A percentile compares a stretch with the other conserved stretches of the same genome.
phyloP scores from a whole-genome alignment of 305 asterid species.

The Solanum hybrid region DNA sequence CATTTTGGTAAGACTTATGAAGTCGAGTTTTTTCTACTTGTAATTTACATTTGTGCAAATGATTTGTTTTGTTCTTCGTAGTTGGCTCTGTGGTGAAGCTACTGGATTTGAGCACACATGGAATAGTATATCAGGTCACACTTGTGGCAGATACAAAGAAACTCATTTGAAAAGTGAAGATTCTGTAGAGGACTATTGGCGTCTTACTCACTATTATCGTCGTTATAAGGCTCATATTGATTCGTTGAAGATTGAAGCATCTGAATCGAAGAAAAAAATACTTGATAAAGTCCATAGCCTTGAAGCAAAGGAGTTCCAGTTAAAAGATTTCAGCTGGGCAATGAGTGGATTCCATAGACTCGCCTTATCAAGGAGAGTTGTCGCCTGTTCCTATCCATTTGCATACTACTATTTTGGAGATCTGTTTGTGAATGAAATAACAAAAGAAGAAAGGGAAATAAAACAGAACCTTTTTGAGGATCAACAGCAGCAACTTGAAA shows the following conservation, averaged over 20 bases:
- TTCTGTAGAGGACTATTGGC: slow-evolving; percentile 21
- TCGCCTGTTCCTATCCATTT: slow-evolving; percentile 38
- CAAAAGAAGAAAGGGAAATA: slow-evolving; percentile 23
- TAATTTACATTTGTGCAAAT: neutral
- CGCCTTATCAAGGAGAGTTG: slow-evolving; percentile 26
- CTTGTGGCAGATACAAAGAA: slow-evolving; percentile 40
- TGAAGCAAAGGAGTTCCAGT: slow-evolving; percentile 5
- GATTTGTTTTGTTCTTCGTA: slow-evolving; percentile 4
- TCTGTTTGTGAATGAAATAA: slow-evolving; percentile 25
- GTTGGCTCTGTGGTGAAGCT: slow-evolving; percentile 55
- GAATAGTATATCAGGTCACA: slow-evolving; percentile 20
- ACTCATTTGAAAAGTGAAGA: slow-evolving; percentile 2
- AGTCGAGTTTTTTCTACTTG: neutral
- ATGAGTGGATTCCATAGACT: slow-evolving; percentile 30
- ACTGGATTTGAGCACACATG: slow-evolving; percentile 31
- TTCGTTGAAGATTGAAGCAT: slow-evolving; percentile 34
- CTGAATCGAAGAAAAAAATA: slow-evolving; percentile 11
- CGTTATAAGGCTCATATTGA: slow-evolving; percentile 40
- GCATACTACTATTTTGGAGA: slow-evolving; percentile 48
- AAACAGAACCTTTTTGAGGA: slow-evolving; percentile 55
- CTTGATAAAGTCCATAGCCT: slow-evolving; percentile 16
- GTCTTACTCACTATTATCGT: slow-evolving; percentile 35
- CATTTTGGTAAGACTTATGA: slow-evolving; percentile 37
- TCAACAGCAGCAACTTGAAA: slow-evolving; percentile 50
- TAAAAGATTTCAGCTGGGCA: slow-evolving; percentile 38